phyloP scores from a whole-genome alignment of 108 stramenopile species.

The Nannochloropsis salina region DNA sequence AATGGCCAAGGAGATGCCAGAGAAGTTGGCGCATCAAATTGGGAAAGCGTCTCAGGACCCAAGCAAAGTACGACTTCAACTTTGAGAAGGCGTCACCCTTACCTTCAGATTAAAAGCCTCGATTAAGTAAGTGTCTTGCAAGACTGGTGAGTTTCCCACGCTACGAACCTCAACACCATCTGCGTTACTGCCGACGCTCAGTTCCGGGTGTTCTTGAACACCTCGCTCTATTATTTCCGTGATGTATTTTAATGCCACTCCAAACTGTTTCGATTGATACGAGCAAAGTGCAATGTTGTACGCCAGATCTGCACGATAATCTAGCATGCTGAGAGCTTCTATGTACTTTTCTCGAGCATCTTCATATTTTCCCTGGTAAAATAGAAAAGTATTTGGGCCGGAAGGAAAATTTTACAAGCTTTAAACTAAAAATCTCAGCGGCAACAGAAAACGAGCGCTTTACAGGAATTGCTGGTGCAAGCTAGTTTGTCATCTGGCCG shows the following conservation, averaged over 20 bases:
- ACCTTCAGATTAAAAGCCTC: constrained; percentile 73
- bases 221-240: constrained; percentile 64
- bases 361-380: constrained; percentile 52
- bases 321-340: constrained; percentile 65
- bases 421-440: too few species aligned
- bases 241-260: constrained; percentile 57
- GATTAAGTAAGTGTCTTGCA: constrained; percentile 59
- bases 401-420: too few species aligned
- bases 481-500: too few species aligned
- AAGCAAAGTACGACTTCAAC: background rate
- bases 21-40: background rate
- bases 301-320: constrained; percentile 65
- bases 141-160: constrained; percentile 57
- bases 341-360: constrained; percentile 62
- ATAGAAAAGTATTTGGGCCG: background rate
- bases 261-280: constrained; percentile 65
- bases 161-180: constrained; percentile 61
- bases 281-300: constrained; percentile 77
- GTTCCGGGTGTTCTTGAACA: constrained; percentile 64
- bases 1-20: background rate
- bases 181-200: constrained; percentile 57
- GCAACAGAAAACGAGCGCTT: too few species aligned
- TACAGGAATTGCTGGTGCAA: too few species aligned
- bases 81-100: background rate
- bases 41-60: background rate